phyloP scores from a whole-genome alignment of 2,329 filamentous ascomycete species.

The Fusarium napiforme region DNA sequence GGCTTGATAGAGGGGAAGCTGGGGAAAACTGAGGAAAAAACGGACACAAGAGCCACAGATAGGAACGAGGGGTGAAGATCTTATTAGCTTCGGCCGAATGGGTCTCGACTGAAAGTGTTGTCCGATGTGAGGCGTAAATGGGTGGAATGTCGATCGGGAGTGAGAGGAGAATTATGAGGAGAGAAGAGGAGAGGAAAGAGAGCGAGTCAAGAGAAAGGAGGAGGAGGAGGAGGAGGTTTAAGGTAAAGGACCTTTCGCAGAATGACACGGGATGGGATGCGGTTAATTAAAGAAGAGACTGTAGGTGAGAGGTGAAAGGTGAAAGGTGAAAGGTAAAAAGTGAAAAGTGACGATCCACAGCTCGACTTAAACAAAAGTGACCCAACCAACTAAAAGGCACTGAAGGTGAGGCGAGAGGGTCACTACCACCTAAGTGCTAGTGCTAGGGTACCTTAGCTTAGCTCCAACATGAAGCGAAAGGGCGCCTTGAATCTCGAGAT shows the following conservation, averaged over 20 bases:
- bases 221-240: conserved; percentile 22
- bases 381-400: conserved; percentile 23
- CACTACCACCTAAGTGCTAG: background rate
- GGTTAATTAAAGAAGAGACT: background rate
- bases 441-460: conserved; percentile 29
- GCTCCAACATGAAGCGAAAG: conserved; percentile 23
- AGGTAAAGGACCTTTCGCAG: conserved; percentile 7
- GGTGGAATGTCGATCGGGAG: background rate
- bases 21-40: conserved; percentile 18
- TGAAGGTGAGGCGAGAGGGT: conserved; percentile 27
- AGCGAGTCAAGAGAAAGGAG: conserved; percentile 12
- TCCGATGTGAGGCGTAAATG: conserved; percentile 7
- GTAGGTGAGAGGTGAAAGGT: conserved; percentile 16
- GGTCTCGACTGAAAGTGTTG: conserved; percentile 15
- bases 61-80: conserved; percentile 36
- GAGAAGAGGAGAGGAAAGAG: background rate
- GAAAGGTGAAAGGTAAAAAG: conserved; percentile 31
- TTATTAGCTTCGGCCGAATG: conserved; percentile 33
- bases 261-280: conserved; percentile 16
- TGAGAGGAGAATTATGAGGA: conserved; percentile 16
- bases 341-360: conserved; percentile 46
- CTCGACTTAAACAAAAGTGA: conserved; percentile 16
- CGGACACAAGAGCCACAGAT: conserved; percentile 31
- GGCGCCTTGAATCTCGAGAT: conserved; percentile 11
- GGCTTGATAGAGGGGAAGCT: conserved; percentile 37